phyloP scores from a whole-genome alignment of 2,329 filamentous ascomycete species.

The Cytospora mali region DNA sequence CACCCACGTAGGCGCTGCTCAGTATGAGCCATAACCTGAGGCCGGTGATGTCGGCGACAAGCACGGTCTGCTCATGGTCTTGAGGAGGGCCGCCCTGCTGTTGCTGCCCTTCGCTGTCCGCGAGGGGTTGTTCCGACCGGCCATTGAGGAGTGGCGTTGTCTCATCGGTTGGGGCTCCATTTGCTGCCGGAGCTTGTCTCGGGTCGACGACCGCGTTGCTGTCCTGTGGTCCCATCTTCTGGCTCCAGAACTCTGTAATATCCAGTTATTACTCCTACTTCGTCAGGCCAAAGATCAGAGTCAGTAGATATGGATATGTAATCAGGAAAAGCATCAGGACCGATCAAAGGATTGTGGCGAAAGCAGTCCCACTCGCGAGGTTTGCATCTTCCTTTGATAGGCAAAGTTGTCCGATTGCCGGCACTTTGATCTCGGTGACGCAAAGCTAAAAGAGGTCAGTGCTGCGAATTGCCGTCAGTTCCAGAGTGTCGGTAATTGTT shows the following conservation, averaged over 20 bases:
- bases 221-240: slow-evolving; percentile 13
- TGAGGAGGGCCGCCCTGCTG: slow-evolving; percentile 27
- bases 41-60: slow-evolving; percentile 53
- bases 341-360: not conserved
- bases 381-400: not conserved
- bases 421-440: not conserved
- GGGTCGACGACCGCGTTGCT: slow-evolving; percentile 20
- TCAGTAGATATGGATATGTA: not conserved
- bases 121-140: not conserved
- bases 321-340: too few relatives aligned
- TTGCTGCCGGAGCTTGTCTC: slow-evolving; percentile 16
- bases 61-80: slow-evolving; percentile 49
- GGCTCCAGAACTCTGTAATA: not conserved
- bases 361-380: not conserved
- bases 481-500: not conserved
- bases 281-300: not conserved
- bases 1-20: slow-evolving; percentile 59
- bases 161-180: slow-evolving; percentile 19
- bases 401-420: not conserved
- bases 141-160: slow-evolving; percentile 29
- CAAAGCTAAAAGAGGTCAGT: not conserved
- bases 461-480: not conserved
- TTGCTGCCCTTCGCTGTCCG: slow-evolving; percentile 6
- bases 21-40: slow-evolving; percentile 57
- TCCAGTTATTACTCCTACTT: not conserved